Evolutionary conservation across 1,139 yeast species (phyloP).

Genomic region (Taphrina flavorubra): DNA sequence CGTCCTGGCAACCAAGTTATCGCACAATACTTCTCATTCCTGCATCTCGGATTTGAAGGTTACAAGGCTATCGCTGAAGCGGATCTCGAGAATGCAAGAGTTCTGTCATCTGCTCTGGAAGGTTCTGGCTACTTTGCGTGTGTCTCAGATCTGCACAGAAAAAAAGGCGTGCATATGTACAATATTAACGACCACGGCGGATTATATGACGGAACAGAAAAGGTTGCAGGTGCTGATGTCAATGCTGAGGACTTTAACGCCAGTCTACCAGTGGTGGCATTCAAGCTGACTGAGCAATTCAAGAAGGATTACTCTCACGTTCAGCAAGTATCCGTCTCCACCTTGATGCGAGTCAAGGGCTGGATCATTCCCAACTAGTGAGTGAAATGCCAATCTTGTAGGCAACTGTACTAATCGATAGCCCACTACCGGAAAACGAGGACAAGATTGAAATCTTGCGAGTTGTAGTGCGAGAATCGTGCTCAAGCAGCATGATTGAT

Average conservation of each 20-base stretch:
- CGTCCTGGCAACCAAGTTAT: constrained; percentile 92
- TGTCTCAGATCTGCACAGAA: constrained; percentile 57
- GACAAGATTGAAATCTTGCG: constrained; percentile 70
- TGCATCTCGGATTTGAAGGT: constrained; percentile 73
- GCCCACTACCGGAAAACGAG: constrained; percentile 69
- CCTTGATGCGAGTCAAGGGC: constrained; percentile 76
- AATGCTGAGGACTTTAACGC: constrained; percentile 47
- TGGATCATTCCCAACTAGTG: constrained; percentile 85
- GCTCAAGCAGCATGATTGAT: constrained; percentile 74
- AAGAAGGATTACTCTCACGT: constrained; percentile 70
- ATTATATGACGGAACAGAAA: constrained; percentile 42
- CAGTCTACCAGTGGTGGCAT: constrained; percentile 92
- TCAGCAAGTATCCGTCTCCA: constrained; percentile 80
- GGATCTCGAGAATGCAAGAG: constrained; percentile 71
- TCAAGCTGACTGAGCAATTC: constrained; percentile 57
- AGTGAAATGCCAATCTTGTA: neutral
- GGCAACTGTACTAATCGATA: neutral
- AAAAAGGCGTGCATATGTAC: constrained; percentile 51
- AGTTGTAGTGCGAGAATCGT: constrained; percentile 78
- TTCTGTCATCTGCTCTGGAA: constrained; percentile 69
- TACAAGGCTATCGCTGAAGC: constrained; percentile 66
- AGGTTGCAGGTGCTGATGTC: constrained; percentile 48
- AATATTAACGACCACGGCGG: constrained; percentile 41
- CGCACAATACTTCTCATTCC: constrained; percentile 82
- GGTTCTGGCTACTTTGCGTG: constrained; percentile 72